phyloP scores from a whole-genome alignment of 345 rosid genomes.

The Fremontodendron californicum region DNA sequence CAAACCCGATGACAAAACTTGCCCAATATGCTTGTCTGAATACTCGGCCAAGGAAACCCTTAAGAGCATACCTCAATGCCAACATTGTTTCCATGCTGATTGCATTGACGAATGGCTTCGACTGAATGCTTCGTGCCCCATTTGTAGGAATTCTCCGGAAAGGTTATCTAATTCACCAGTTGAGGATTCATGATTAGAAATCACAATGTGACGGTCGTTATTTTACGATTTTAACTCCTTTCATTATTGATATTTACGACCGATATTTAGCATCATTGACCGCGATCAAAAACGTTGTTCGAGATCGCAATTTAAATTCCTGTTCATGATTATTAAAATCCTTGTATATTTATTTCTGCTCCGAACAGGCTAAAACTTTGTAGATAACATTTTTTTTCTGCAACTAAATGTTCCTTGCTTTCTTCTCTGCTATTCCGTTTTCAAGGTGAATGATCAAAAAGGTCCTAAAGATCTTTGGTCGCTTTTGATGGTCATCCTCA shows the following conservation, averaged over 20 bases:
- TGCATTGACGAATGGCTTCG: constrained; percentile 75
- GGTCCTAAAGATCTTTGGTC: not conserved
- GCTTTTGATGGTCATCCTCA: not conserved
- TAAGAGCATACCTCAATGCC: constrained; percentile 55
- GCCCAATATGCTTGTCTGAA: constrained; percentile 63
- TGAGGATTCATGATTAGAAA: not conserved
- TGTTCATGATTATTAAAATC: no score
- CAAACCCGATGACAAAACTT: constrained; percentile 39
- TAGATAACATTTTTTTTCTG: not conserved
- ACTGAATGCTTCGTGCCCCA: constrained; percentile 53
- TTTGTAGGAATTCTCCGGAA: constrained; percentile 54
- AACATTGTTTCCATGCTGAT: constrained; percentile 60
- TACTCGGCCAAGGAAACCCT: constrained; percentile 47
- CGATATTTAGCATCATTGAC: no score
- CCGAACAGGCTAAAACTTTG: not conserved
- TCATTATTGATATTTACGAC: no score
- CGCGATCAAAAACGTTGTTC: no score
- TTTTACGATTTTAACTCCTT: no score
- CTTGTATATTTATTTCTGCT: no score
- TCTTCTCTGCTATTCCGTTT: not conserved
- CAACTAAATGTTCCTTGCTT: not conserved
- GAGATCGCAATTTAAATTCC: no score
- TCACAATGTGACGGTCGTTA: no score
- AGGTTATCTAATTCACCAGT: not conserved
- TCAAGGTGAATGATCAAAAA: not conserved